phyloP scores from a whole-genome alignment of 2,329 filamentous ascomycete genomes.

The Colletotrichum echinochloae region DNA sequence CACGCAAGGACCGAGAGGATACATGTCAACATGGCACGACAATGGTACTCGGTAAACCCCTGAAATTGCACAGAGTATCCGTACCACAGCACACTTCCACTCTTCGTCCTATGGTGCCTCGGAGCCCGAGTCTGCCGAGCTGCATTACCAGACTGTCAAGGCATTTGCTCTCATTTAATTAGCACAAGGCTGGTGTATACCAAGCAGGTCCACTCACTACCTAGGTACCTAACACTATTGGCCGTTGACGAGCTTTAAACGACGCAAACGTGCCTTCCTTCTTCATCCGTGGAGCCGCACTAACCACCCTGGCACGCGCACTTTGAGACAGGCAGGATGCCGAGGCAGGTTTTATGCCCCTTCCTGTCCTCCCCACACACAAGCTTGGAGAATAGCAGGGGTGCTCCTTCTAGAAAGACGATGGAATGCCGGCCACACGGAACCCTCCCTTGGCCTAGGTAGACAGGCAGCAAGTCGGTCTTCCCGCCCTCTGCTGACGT shows the following conservation, averaged over 20 bases:
- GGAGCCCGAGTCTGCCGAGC: too few relatives aligned
- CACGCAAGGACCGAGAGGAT: not conserved
- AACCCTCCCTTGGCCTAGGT: constrained; percentile 30
- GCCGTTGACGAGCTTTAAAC: not conserved
- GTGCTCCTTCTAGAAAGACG: constrained; percentile 36
- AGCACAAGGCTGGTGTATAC: not conserved
- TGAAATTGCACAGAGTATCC: too few relatives aligned
- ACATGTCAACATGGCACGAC: not conserved
- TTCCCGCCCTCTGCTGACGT: constrained; percentile 2
- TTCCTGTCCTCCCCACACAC: not conserved
- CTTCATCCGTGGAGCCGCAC: not conserved
- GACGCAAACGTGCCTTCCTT: not conserved
- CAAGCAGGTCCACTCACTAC: not conserved
- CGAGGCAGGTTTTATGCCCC: constrained; percentile 23
- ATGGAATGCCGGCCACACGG: constrained; percentile 34
- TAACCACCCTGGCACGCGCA: not conserved
- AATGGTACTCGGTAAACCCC: too few relatives aligned
- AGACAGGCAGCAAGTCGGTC: constrained; percentile 19
- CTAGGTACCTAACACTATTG: too few relatives aligned
- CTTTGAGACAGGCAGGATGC: not conserved
- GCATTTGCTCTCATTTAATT: not conserved
- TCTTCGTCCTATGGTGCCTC: too few relatives aligned
- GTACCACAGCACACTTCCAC: too few relatives aligned
- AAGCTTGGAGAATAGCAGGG: constrained; percentile 11
- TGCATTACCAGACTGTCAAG: too few relatives aligned